phyloP scores from a whole-genome alignment of 768 basidiomycete species.

The Phlebiopsis gigantea region DNA sequence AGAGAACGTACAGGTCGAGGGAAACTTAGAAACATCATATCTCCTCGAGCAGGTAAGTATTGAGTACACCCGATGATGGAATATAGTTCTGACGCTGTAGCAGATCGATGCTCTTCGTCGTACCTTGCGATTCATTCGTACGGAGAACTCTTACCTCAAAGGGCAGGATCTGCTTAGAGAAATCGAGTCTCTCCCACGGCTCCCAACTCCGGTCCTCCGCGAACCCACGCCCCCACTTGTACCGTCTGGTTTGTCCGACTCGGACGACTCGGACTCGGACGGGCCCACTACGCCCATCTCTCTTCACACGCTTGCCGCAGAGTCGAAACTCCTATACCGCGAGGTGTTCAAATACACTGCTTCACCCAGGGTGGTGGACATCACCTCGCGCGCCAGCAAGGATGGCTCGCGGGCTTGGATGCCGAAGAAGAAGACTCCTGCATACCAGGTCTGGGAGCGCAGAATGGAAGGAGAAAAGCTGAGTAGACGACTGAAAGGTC shows the following conservation, averaged over 20 bases:
- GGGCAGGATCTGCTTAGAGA: conserved; percentile 86
- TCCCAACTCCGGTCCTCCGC: conserved; percentile 45
- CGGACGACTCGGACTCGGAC: conserved; percentile 54
- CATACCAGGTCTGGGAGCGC: conserved; percentile 73
- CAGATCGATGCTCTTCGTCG: conserved; percentile 89
- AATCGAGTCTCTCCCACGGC: conserved; percentile 66
- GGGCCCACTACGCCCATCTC: conserved; percentile 39
- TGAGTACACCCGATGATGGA: neutral
- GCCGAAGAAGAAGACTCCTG: conserved; percentile 75
- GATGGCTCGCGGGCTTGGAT: conserved; percentile 55
- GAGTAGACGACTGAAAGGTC: conserved; percentile 60
- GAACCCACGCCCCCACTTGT: conserved; percentile 62
- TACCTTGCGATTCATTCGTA: conserved; percentile 88
- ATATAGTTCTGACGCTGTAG: conserved; percentile 6
- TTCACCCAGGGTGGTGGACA: conserved; percentile 79
- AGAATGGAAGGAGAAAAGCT: conserved; percentile 72
- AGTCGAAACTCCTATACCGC: conserved; percentile 83
- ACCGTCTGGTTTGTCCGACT: conserved; percentile 61
- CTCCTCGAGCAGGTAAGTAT: conserved; percentile 73
- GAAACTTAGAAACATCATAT: conserved; percentile 82
- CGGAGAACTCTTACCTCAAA: conserved; percentile 90
- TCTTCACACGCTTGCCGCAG: conserved; percentile 65
- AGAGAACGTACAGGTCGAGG: conserved; percentile 66
- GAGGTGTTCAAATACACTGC: conserved; percentile 86
- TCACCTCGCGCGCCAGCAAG: conserved; percentile 57